Conservation (phyloP, 306 rosid species). For the Citrullus colocynthis region DNA sequence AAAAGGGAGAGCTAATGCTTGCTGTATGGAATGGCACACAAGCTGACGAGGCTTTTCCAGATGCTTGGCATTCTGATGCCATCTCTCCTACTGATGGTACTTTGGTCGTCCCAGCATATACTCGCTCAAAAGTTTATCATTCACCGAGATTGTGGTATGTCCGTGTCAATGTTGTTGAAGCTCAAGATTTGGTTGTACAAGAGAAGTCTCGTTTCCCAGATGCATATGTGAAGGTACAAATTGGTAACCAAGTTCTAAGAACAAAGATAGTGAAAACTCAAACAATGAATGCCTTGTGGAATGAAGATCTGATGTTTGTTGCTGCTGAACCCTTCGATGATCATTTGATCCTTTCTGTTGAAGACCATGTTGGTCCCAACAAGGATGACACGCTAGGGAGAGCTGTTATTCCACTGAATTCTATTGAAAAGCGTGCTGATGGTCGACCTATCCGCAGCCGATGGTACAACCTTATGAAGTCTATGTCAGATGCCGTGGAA, state of each 20-base stretch:
- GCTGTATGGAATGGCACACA: slow-evolving; percentile 97
- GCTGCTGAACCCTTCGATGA: slow-evolving; percentile 94
- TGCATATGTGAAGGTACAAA: slow-evolving; percentile 55
- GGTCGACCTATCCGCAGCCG: slow-evolving; percentile 22
- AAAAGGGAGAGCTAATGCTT: slow-evolving; percentile 81
- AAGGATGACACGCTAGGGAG: slow-evolving; percentile 76
- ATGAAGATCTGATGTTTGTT: slow-evolving; percentile 52
- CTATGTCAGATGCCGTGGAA: slow-evolving; percentile 63
- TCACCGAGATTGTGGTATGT: slow-evolving; percentile 79
- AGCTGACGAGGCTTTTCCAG: slow-evolving; percentile 91
- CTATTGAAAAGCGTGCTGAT: slow-evolving; percentile 60
- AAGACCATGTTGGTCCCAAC: slow-evolving; percentile 52
- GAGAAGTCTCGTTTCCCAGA: slow-evolving; percentile 59
- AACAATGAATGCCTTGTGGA: slow-evolving; percentile 46
- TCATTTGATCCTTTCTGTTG: slow-evolving; percentile 44
- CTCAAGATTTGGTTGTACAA: slow-evolving; percentile 61
- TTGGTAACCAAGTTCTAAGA: slow-evolving; percentile 48
- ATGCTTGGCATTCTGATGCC: slow-evolving; percentile 98
- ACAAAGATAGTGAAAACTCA: slow-evolving; percentile 48
- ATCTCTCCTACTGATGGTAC: slow-evolving; percentile 35
- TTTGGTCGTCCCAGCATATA: slow-evolving; percentile 20
- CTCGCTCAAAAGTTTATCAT: slow-evolving; percentile 79
- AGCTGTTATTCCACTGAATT: slow-evolving; percentile 31
- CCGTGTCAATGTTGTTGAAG: slow-evolving; percentile 59
- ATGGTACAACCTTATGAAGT: slow-evolving; percentile 55